These are phyloP conservation scores for Xylaria sp. DNA, from an alignment of 2,329 filamentous ascomycete genomes.

Conservation along the genomic window DNA sequence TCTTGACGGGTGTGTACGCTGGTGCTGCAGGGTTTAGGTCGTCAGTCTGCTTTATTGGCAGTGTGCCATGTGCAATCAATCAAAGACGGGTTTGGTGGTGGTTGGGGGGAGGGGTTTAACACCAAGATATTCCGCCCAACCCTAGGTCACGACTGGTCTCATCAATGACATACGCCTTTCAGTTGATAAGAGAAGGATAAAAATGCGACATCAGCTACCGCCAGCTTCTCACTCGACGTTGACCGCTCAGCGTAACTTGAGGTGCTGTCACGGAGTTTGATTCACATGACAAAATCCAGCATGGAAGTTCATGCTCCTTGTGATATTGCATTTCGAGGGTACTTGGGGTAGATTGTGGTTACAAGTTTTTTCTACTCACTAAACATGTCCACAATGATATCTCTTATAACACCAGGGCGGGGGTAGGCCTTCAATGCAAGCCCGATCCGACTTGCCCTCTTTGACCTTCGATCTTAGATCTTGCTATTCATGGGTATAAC, in stretches of 20 bases:
- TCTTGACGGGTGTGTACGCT: too few relatives aligned
- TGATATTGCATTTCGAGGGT: not conserved
- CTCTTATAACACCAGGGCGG: not conserved
- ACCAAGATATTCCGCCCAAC: too few relatives aligned
- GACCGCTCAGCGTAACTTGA: not conserved
- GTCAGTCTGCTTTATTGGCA: too few relatives aligned
- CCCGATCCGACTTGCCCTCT: not conserved
- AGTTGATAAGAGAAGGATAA: too few relatives aligned
- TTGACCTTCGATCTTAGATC: not conserved
- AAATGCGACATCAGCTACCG: too few relatives aligned
- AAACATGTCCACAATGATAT: not conserved
- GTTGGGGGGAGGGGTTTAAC: too few relatives aligned
- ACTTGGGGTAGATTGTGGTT: not conserved
- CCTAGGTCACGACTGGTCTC: too few relatives aligned
- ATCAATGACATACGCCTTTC: too few relatives aligned
- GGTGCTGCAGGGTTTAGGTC: too few relatives aligned
- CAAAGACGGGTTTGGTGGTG: too few relatives aligned
- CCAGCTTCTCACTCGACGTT: not conserved
- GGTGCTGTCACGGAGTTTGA: not conserved
- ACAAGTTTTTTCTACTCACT: not conserved
- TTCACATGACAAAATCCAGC: not conserved
- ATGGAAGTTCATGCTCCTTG: not conserved
- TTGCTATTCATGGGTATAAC: slow-evolving; percentile 2
- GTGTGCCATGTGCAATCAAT: too few relatives aligned
- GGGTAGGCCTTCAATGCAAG: not conserved